Base-by-base conservation (phyloP, 1,284 basidiomycete genomes). In the Cryptococcus neoformans region DNA sequence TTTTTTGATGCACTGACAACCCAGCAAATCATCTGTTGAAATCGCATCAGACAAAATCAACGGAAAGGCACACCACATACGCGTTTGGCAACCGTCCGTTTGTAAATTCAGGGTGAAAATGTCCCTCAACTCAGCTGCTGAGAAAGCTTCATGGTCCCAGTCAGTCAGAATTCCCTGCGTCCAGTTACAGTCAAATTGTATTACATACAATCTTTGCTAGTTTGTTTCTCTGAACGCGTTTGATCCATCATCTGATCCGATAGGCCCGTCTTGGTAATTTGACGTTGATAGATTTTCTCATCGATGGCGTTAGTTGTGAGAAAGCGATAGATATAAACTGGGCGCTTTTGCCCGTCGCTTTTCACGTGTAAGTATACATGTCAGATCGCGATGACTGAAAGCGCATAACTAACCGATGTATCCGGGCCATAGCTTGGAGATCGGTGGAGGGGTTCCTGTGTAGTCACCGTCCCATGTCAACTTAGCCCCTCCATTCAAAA, bases 361-460 rank as follows among this genome's bases (percentile, higher is more conserved):
- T 46, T 11, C 8, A 49, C 57, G 49, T 34, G 44, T 14, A 1
- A n/a, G 8, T 12, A 40, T 1, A 6, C 42, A 16, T 6, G 48
- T 8, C 28, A 37, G 9, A 50, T 14, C 44, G 45, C 61, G 21
- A 21, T 44, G 54, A 16, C 34, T 17, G 16, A n/a, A 9, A 21
- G 21, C 21, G 21, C 34, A 3, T 37, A 11, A 69, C 81, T 59
- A 60, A 92, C 91, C 91, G 84, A 75, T 94, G 91, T 67, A 95
- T 97, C 49, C 96, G 85, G 52, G 93, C 95, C 95, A 99, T 99
- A 1, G 95, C 90, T 75, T 99, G 95, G 14, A 93, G 78, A 76
- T 99, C 95, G 66, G 78, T 80, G 1, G 80, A 78, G 0, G 77
- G 76, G 45, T 77, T 76, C 75, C 69, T 74, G 44, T 14, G 3